These are phyloP conservation scores for Cymodocea nodosa DNA, from an alignment of 116 monocot genomes.

Conservation along the genomic window DNA sequence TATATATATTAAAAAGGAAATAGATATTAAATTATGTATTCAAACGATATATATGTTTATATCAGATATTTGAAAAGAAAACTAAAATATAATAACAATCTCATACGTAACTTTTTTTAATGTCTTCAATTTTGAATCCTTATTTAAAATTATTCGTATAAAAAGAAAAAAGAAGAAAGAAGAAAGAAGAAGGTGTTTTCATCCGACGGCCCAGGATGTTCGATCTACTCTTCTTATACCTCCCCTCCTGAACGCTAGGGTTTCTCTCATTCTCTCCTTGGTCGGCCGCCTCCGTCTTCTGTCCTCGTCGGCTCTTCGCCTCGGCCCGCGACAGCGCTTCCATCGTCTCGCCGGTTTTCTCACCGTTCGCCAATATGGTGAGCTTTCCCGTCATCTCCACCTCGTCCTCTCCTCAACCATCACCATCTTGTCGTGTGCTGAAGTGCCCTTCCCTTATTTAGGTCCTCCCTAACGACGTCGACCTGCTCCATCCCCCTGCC, in stretches of 20 bases:
- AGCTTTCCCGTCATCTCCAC: neutral
- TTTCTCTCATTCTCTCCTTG: neutral
- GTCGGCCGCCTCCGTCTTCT: neutral
- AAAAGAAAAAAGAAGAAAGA: neutral
- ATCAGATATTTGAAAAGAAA: no score
- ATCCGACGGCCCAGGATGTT: neutral
- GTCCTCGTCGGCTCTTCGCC: neutral
- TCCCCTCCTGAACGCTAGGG: neutral
- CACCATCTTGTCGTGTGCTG: neutral
- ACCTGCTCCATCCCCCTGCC: conserved; percentile 43
- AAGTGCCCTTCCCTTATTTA: neutral
- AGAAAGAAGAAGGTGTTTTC: neutral
- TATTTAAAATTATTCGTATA: no score
- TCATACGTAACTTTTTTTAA: no score
- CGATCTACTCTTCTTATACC: neutral
- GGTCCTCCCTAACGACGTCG: conserved; percentile 54
- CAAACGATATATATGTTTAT: no score
- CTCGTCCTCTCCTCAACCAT: neutral
- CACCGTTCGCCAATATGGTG: conserved; percentile 1
- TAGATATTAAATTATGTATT: no score
- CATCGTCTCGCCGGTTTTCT: neutral
- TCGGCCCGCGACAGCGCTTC: neutral
- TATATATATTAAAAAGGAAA: no score
- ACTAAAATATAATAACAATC: no score
- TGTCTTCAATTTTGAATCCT: no score